Evolutionary conservation across 2,329 filamentous ascomycete genomes (phyloP).

Genomic region (Monilinia aucupariae): DNA sequence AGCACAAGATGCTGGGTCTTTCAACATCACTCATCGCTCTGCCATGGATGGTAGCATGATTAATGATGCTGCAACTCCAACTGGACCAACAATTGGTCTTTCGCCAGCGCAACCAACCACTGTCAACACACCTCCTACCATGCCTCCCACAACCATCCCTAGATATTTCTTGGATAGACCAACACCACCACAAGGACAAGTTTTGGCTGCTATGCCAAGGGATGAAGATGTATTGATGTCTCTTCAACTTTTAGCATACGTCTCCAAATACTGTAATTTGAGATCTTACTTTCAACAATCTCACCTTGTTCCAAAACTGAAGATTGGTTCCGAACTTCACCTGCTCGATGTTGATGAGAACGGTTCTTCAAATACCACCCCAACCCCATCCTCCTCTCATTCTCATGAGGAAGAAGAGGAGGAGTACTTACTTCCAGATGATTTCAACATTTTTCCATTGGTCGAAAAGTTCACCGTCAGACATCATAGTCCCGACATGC

Average conservation of each 20-base stretch:
- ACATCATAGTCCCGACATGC: constrained; percentile 94
- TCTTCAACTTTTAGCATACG: constrained; percentile 89
- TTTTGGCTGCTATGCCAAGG: constrained; percentile 85
- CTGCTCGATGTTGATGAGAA: constrained; percentile 67
- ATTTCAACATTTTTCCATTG: constrained; percentile 96
- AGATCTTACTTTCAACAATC: constrained; percentile 93
- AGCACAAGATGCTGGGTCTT: constrained; percentile 78
- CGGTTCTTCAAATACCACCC: constrained; percentile 32
- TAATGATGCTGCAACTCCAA: constrained; percentile 62
- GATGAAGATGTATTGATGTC: constrained; percentile 99
- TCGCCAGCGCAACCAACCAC: constrained; percentile 58
- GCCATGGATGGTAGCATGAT: constrained; percentile 80
- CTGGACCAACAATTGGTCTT: constrained; percentile 63
- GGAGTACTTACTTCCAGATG: constrained; percentile 80
- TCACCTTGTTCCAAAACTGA: constrained; percentile 85
- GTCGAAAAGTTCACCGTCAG: constrained; percentile 98
- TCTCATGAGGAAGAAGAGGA: constrained; percentile 67
- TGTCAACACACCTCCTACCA: constrained; percentile 68
- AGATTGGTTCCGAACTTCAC: constrained; percentile 79
- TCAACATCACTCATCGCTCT: constrained; percentile 86
- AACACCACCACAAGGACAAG: constrained; percentile 60
- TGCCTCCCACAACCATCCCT: constrained; percentile 66
- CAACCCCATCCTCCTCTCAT: constrained; percentile 36
- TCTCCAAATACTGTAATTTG: constrained; percentile 97
- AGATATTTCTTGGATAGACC: constrained; percentile 72